phyloP scores from a whole-genome alignment of 1,284 basidiomycete species.

The Ganoderma multipileum region DNA sequence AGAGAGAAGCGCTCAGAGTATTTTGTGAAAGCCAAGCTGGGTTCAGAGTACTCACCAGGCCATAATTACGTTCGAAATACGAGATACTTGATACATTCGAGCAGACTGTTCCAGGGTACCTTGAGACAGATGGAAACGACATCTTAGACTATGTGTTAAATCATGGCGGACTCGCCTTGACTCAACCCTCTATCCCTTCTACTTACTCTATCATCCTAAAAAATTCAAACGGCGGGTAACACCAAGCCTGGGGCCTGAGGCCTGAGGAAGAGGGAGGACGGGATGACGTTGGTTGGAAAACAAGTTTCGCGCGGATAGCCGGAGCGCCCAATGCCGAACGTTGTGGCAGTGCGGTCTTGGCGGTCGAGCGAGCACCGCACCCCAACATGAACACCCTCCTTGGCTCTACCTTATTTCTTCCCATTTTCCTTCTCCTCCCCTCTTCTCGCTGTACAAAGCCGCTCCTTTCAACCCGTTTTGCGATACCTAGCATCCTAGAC shows the following conservation, averaged over 20 bases:
- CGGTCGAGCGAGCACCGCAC: background rate
- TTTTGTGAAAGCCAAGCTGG: too few species aligned
- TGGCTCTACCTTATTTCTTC: background rate
- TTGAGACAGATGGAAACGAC: too few species aligned
- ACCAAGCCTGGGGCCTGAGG: background rate
- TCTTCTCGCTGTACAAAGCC: conserved; percentile 3
- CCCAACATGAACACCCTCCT: background rate
- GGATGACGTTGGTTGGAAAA: background rate
- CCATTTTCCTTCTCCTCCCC: background rate
- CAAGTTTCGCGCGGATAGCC: background rate
- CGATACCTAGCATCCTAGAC: background rate
- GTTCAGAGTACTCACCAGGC: too few species aligned
- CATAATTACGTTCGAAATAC: too few species aligned
- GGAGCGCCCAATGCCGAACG: background rate
- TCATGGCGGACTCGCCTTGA: too few species aligned
- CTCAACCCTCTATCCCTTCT: too few species aligned
- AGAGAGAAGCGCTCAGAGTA: too few species aligned
- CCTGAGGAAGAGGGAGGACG: too few species aligned
- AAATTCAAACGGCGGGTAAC: background rate
- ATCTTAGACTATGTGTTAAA: too few species aligned
- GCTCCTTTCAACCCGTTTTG: background rate
- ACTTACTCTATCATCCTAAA: background rate
- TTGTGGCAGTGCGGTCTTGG: conserved; percentile 1
- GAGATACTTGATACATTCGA: too few species aligned
- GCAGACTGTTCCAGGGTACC: too few species aligned